A percentile compares a stretch with the other conserved stretches of the same genome.
These are phyloP conservation scores for Teratosphaeria pseudoeucalypti DNA, from an alignment of 2,329 filamentous ascomycete genomes.

Conservation along the genomic window DNA sequence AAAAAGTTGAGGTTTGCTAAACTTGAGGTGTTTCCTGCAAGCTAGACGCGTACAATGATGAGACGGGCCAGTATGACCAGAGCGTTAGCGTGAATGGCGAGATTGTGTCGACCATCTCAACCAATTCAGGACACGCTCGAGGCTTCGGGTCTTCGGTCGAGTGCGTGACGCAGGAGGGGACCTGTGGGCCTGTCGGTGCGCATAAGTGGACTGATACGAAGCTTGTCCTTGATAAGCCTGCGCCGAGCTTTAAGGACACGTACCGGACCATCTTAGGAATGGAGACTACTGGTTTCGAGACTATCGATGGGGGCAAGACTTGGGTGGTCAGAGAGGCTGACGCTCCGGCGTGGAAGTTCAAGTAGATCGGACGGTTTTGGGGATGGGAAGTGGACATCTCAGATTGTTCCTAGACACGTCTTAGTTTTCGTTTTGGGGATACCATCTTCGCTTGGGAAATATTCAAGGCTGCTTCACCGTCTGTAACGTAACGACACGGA, in stretches of 20 bases:
- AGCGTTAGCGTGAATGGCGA: constrained; percentile 18
- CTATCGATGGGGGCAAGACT: not conserved
- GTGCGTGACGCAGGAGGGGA: constrained; percentile 17
- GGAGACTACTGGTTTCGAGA: not conserved
- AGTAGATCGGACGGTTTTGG: not conserved
- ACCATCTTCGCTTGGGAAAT: too few relatives aligned
- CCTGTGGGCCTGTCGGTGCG: constrained; percentile 31
- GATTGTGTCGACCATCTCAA: constrained; percentile 35
- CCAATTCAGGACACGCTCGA: constrained; percentile 8
- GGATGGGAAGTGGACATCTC: not conserved
- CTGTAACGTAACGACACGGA: too few relatives aligned
- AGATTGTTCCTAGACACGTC: too few relatives aligned
- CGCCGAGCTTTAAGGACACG: constrained; percentile 13
- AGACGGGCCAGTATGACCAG: not conserved
- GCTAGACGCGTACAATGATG: not conserved
- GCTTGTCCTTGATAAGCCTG: constrained; percentile 25
- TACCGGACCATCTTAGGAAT: not conserved
- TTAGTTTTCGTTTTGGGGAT: too few relatives aligned
- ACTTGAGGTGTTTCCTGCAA: not conserved
- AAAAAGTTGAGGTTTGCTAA: not conserved
- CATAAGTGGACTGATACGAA: constrained; percentile 34
- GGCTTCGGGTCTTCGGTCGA: constrained; percentile 6
- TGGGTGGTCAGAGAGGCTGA: not conserved
- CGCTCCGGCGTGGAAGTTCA: not conserved
- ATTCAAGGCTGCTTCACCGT: too few relatives aligned